Evolutionary conservation across 176 grass and related monocot species (phyloP).

Genomic region (Stipa capillata): DNA sequence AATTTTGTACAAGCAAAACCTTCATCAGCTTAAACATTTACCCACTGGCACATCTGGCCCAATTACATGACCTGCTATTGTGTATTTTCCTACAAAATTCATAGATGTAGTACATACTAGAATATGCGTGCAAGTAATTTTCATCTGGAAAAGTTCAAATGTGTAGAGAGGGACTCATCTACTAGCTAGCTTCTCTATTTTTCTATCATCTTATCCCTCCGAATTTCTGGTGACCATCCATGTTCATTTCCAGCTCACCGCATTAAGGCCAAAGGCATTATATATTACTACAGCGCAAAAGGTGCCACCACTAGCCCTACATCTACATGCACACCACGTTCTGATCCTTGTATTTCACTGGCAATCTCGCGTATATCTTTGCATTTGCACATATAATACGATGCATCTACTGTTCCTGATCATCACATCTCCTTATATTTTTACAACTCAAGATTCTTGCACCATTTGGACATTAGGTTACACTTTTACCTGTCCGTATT

Average conservation of each 20-base stretch:
- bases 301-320: conserved; percentile 30
- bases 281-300: conserved; percentile 45
- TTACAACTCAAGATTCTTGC: conserved; percentile 1
- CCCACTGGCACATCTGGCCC: neutral
- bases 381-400: neutral
- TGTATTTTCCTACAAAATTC: no score
- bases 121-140: neutral
- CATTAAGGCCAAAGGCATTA: conserved; percentile 26
- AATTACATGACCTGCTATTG: neutral
- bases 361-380: neutral
- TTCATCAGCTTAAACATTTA: neutral
- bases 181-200: neutral
- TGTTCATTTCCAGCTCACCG: conserved; percentile 49
- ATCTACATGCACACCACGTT: conserved; percentile 48
- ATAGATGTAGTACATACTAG: neutral
- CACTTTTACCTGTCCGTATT: conserved; percentile 3
- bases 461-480: neutral
- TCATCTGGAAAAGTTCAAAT: neutral
- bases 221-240: conserved; percentile 32
- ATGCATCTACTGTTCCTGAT: conserved; percentile 21
- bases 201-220: conserved; percentile 4
- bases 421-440: neutral
- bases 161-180: neutral
- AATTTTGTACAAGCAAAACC: neutral
- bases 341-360: conserved; percentile 23